Conservation (phyloP, 176 grass and related monocot genomes). For the Phoenix roebelenii region DNA sequence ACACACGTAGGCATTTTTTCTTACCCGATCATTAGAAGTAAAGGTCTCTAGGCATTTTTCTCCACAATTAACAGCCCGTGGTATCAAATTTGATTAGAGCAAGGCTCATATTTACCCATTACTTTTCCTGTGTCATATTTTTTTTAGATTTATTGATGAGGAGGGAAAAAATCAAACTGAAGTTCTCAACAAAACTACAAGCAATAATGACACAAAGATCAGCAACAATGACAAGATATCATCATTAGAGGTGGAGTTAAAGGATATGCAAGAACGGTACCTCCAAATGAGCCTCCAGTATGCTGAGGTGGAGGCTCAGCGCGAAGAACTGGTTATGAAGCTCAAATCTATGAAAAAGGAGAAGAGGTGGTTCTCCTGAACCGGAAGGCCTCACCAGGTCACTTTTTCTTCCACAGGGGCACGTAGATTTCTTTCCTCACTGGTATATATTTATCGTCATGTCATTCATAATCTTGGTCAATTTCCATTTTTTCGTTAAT, state of each 20-base stretch:
- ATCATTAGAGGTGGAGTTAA: conserved; percentile 73
- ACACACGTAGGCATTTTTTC: too few species aligned
- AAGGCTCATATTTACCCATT: not conserved
- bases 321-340: conserved; percentile 74
- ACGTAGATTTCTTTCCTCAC: not conserved
- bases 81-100: too few species aligned
- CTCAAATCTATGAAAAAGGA: conserved; percentile 53
- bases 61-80: too few species aligned
- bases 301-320: conserved; percentile 72
- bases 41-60: too few species aligned
- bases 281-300: conserved; percentile 70
- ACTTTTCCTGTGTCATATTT: not conserved
- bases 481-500: too few species aligned
- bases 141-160: conserved; percentile 17
- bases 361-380: conserved; percentile 67
- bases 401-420: not conserved
- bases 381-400: conserved; percentile 5
- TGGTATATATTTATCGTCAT: not conserved
- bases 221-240: conserved; percentile 24
- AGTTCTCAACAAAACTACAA: conserved; percentile 5
- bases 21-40: too few species aligned
- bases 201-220: conserved; percentile 18
- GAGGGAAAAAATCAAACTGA: conserved; percentile 25
- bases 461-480: too few species aligned
- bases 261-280: conserved; percentile 66